Evolutionary conservation across 441 rosid genomes (phyloP).

Genomic region (Populus hybrid): DNA sequence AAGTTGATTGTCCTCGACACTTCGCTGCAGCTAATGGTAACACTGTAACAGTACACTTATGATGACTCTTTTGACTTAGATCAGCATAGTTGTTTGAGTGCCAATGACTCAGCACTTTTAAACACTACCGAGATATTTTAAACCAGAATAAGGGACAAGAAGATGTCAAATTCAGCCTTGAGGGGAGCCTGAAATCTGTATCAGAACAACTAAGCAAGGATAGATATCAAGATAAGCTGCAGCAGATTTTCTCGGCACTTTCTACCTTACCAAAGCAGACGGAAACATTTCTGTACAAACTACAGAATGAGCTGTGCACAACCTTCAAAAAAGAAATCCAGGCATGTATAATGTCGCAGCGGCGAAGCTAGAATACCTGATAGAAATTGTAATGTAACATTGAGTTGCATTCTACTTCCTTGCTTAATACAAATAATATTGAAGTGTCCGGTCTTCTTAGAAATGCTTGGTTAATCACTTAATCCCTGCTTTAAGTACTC

Average conservation of each 20-base stretch:
- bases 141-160: slow-evolving; percentile 68
- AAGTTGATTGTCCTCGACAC: slow-evolving; percentile 62
- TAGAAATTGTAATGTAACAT: not conserved
- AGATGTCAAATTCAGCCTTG: slow-evolving; percentile 51
- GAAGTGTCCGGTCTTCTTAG: not conserved
- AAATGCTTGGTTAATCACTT: not conserved
- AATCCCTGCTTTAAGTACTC: not conserved
- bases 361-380: not conserved
- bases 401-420: slow-evolving; percentile 1
- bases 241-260: slow-evolving; percentile 42
- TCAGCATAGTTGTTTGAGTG: slow-evolving; percentile 8
- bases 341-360: slow-evolving; percentile 34
- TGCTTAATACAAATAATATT: not conserved
- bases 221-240: slow-evolving; percentile 46
- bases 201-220: slow-evolving; percentile 54
- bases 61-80: slow-evolving; percentile 21
- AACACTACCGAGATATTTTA: slow-evolving; percentile 25
- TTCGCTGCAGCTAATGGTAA: slow-evolving; percentile 73
- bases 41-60: slow-evolving; percentile 1
- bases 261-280: slow-evolving; percentile 55
- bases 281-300: slow-evolving; percentile 46
- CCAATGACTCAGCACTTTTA: slow-evolving; percentile 11
- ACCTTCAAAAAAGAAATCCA: slow-evolving; percentile 51
- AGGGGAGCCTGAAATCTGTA: slow-evolving; percentile 55
- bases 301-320: slow-evolving; percentile 49